Percentiles rank a stretch among this genome's conserved stretches.
phyloP scores from a whole-genome alignment of 2,329 filamentous ascomycete genomes.

The Diaporthe longicolla region DNA sequence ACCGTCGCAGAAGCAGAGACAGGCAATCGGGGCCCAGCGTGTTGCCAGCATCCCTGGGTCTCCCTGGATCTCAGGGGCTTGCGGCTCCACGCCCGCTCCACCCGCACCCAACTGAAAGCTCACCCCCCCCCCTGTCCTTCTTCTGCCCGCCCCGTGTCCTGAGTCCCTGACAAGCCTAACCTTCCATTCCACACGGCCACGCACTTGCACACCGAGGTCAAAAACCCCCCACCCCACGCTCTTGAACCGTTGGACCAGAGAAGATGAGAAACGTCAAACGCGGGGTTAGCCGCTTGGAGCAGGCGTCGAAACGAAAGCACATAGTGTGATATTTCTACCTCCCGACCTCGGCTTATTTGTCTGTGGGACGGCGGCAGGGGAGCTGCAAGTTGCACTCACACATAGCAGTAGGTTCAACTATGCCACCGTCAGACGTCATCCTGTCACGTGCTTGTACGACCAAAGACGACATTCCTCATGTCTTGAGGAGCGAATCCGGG shows the following conservation, averaged over 20 bases:
- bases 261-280: constrained; percentile 31
- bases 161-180: not conserved
- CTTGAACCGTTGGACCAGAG: constrained; percentile 10
- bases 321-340: not conserved
- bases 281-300: constrained; percentile 20
- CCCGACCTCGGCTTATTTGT: constrained; percentile 1
- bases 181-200: too few species aligned
- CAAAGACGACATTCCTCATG: not conserved
- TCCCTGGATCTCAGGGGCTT: constrained; percentile 38
- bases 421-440: not conserved
- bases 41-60: constrained; percentile 27
- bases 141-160: not conserved
- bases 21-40: constrained; percentile 6
- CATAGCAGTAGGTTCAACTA: not conserved
- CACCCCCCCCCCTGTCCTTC: not conserved
- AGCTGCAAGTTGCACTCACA: not conserved
- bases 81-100: constrained; percentile 21
- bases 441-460: not conserved
- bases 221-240: not conserved
- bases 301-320: not conserved
- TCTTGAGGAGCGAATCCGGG: not conserved
- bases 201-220: too few species aligned
- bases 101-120: not conserved
- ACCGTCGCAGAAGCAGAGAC: constrained; percentile 13
- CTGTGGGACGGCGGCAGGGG: not conserved